Conservation (phyloP, 345 rosid species). For the Acer negundo region DNA sequence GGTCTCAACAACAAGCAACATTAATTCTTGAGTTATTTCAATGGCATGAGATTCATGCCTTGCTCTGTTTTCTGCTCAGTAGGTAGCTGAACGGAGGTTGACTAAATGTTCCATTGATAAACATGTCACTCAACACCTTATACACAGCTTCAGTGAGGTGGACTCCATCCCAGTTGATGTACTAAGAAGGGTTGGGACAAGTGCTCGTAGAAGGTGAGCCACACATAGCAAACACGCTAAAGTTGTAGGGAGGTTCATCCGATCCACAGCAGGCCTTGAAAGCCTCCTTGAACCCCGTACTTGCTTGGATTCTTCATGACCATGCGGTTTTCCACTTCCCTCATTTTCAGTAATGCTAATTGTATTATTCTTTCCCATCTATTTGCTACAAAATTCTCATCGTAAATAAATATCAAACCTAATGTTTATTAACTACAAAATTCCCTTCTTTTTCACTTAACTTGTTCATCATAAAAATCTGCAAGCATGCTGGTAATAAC, state of each 20-base stretch:
- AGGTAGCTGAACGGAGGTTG: conserved; percentile 63
- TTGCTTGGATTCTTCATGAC: conserved; percentile 50
- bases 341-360: too few species aligned
- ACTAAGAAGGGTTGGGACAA: conserved; percentile 55
- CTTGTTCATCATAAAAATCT: too few species aligned
- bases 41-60: conserved; percentile 13
- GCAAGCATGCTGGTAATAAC: too few species aligned
- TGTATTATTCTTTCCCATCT: too few species aligned
- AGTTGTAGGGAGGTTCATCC: conserved; percentile 72
- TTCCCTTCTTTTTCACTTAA: too few species aligned
- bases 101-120: conserved; percentile 55
- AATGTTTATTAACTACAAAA: too few species aligned
- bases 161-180: conserved; percentile 97
- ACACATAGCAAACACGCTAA: conserved; percentile 51
- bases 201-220: conserved; percentile 48
- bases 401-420: too few species aligned
- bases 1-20: not conserved
- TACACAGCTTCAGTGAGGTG: conserved; percentile 94
- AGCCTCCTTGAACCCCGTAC: conserved; percentile 64
- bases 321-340: too few species aligned
- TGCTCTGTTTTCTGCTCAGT: conserved; percentile 38
- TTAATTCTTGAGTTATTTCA: not conserved
- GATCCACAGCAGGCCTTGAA: conserved; percentile 87
- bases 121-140: conserved; percentile 61
- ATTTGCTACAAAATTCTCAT: too few species aligned